Conservation (phyloP, 768 basidiomycete genomes). For the Epithele typhae region DNA sequence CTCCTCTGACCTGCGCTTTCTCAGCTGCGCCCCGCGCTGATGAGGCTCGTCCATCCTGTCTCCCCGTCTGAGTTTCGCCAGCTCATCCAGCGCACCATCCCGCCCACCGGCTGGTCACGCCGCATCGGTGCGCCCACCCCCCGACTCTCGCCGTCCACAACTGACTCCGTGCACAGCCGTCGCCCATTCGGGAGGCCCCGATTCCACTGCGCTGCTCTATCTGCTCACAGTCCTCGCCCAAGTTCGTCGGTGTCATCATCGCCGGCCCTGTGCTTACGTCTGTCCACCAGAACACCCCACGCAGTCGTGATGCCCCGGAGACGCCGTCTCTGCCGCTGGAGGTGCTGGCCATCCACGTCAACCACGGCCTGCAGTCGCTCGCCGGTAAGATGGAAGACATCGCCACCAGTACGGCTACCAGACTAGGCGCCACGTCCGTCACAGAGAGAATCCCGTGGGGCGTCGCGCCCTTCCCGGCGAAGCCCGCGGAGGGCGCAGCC, state of each 20-base stretch:
- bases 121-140: conserved; percentile 36
- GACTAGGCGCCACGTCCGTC: conserved; percentile 42
- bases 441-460: conserved; percentile 56
- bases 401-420: conserved; percentile 39
- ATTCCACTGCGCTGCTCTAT: conserved; percentile 76
- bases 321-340: conserved; percentile 17
- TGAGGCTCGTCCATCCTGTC: conserved; percentile 31
- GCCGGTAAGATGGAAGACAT: conserved; percentile 52
- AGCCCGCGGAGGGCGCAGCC: conserved; percentile 34
- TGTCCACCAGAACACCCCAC: no score
- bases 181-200: conserved; percentile 79
- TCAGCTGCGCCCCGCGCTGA: conserved; percentile 2
- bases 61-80: conserved; percentile 43
- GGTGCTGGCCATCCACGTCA: conserved; percentile 58
- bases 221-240: conserved; percentile 38
- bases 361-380: conserved; percentile 63
- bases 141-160: neutral
- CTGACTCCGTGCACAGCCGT: conserved; percentile 42
- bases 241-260: no score
- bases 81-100: conserved; percentile 42
- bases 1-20: no score
- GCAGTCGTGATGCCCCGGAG: conserved; percentile 1
- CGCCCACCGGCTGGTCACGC: conserved; percentile 45
- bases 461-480: conserved; percentile 42
- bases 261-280: no score